phyloP scores from a whole-genome alignment of 1,284 basidiomycete species.

The Rhodotorula mucilaginosa region DNA sequence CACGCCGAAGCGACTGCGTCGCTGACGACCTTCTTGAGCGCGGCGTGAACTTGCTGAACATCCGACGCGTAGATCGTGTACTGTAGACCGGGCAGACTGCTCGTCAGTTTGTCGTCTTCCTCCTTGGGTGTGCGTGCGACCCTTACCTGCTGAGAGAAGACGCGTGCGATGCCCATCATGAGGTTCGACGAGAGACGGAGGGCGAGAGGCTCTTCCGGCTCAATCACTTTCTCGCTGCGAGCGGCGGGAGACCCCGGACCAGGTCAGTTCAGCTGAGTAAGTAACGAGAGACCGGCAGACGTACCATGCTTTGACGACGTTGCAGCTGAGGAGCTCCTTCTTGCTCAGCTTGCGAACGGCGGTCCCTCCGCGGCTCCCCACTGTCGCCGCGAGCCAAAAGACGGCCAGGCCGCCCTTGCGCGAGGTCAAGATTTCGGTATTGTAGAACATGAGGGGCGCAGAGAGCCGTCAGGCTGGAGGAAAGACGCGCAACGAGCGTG shows the following conservation, averaged over 20 bases:
- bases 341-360: conserved; percentile 36
- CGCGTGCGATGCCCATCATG: conserved; percentile 34
- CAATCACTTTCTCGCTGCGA: conserved; percentile 34
- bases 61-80: conserved; percentile 30
- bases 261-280: neutral
- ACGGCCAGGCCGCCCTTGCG: conserved; percentile 38
- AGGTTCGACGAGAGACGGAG: conserved; percentile 31
- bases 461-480: neutral
- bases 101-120: neutral
- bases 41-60: conserved; percentile 30
- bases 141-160: conserved; percentile 35
- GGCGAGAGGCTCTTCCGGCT: conserved; percentile 42
- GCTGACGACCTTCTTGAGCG: conserved; percentile 31
- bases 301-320: conserved; percentile 40
- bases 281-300: neutral
- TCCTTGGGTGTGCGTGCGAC: neutral
- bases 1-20: conserved; percentile 10
- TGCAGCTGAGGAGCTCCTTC: conserved; percentile 39
- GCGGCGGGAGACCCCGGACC: neutral
- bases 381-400: conserved; percentile 43
- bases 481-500: neutral
- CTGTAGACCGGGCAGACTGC: conserved; percentile 2
- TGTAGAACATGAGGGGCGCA: conserved; percentile 22
- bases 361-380: conserved; percentile 22
- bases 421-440: conserved; percentile 31